A percentile compares a stretch with the other conserved stretches of the same genome.
These are phyloP conservation scores for Boechera retrofracta DNA, from an alignment of 345 rosid species.

Conservation along the genomic window DNA sequence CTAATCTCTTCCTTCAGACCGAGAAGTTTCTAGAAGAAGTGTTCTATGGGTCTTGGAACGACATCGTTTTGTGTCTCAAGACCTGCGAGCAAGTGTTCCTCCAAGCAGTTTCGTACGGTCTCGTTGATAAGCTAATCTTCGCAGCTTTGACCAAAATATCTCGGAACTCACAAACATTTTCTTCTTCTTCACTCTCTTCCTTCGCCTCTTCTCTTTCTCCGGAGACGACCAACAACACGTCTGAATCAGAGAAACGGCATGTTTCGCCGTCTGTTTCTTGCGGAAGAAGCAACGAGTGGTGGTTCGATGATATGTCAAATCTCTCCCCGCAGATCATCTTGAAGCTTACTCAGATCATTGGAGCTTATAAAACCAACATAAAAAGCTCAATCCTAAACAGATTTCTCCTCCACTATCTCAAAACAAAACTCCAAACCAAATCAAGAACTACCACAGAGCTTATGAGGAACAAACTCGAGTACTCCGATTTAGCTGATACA, in stretches of 20 bases:
- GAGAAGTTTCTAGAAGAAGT: constrained; percentile 58
- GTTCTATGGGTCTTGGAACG: constrained; percentile 63
- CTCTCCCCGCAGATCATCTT: constrained; percentile 60
- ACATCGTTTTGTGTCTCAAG: constrained; percentile 57
- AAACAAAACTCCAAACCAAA: constrained; percentile 47
- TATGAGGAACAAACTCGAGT: constrained; percentile 41
- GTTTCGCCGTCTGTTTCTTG: constrained; percentile 37
- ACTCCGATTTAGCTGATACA: constrained; percentile 54
- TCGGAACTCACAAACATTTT: constrained; percentile 51
- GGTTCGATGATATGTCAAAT: constrained; percentile 66
- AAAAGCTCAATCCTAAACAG: constrained; percentile 59
- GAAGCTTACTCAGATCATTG: constrained; percentile 54
- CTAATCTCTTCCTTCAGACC: constrained; percentile 63
- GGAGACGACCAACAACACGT: constrained; percentile 41
- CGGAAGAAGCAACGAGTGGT: constrained; percentile 62
- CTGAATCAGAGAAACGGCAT: constrained; percentile 46
- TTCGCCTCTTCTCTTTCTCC: constrained; percentile 34
- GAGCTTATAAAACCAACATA: constrained; percentile 54
- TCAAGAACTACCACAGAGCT: constrained; percentile 15
- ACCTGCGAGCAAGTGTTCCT: constrained; percentile 59
- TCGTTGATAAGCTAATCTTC: constrained; percentile 54
- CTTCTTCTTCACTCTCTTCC: constrained; percentile 54
- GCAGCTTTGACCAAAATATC: constrained; percentile 58
- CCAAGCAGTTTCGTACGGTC: constrained; percentile 63
- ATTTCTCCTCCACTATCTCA: constrained; percentile 73